Conservation (phyloP, 306 rosid genomes). For the Malus orientalis region DNA sequence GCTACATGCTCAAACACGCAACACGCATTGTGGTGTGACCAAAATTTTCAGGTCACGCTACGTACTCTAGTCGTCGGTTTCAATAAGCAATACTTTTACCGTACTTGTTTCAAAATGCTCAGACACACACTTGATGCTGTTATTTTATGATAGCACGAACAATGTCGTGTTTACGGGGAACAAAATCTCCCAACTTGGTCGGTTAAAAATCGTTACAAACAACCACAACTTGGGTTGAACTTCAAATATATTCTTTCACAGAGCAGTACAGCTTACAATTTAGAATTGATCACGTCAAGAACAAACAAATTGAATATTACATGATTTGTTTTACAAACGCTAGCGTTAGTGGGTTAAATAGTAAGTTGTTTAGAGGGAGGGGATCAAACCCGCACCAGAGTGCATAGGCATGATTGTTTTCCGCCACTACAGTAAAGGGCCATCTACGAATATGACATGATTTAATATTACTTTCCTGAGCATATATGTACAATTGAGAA, state of each 20-base stretch:
- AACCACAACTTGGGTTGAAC: not conserved
- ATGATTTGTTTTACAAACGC: too few species aligned
- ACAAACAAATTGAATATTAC: not conserved
- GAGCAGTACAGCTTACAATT: not conserved
- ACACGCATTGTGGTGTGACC: slow-evolving; percentile 1
- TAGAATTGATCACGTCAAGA: not conserved
- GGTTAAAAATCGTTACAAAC: not conserved
- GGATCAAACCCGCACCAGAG: rapidly evolving
- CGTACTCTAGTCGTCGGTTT: not conserved
- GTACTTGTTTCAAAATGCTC: not conserved
- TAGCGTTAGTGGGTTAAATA: too few species aligned
- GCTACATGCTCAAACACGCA: not conserved
- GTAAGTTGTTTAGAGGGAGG: too few species aligned
- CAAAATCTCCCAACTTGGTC: too few species aligned
- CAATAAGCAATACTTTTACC: not conserved
- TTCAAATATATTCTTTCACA: not conserved
- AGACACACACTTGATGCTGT: not conserved
- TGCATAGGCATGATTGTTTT: too few species aligned
- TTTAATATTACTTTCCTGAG: not conserved
- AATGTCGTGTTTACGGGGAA: too few species aligned
- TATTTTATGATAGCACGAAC: not conserved
- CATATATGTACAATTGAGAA: slow-evolving; percentile 36
- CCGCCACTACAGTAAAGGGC: too few species aligned
- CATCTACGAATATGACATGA: not conserved
- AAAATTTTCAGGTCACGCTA: not conserved